Evolutionary conservation across 1,284 basidiomycete genomes (phyloP).

Genomic region (Ustilago loliicola): DNA sequence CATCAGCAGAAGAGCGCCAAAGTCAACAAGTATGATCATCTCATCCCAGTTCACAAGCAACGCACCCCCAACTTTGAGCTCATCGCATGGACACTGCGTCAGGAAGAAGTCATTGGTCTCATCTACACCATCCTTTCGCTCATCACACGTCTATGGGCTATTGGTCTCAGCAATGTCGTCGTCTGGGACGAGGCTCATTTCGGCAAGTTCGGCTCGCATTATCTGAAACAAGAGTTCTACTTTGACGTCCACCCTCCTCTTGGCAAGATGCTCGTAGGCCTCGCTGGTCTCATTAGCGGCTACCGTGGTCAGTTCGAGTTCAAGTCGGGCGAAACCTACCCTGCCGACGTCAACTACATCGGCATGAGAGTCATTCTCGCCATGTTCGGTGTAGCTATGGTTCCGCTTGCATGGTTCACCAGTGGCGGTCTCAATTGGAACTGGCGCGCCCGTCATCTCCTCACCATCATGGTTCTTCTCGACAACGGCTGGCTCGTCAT

Average conservation of each 20-base stretch:
- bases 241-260: slow-evolving; percentile 84
- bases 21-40: slow-evolving; percentile 59
- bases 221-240: slow-evolving; percentile 80
- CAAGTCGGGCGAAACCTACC: slow-evolving; percentile 90
- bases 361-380: slow-evolving; percentile 96
- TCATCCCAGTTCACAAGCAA: slow-evolving; percentile 63
- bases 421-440: slow-evolving; percentile 95
- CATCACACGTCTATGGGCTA: slow-evolving; percentile 93
- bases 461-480: slow-evolving; percentile 88
- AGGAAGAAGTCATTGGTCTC: slow-evolving; percentile 70
- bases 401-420: slow-evolving; percentile 96
- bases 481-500: slow-evolving; percentile 97
- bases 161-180: slow-evolving; percentile 87
- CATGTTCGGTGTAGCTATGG: slow-evolving; percentile 92
- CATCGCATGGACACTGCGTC: slow-evolving; percentile 32
- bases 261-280: slow-evolving; percentile 97
- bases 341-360: slow-evolving; percentile 86
- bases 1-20: slow-evolving; percentile 13
- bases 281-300: slow-evolving; percentile 89
- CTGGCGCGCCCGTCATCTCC: slow-evolving; percentile 87
- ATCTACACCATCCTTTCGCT: slow-evolving; percentile 93
- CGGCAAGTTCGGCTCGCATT: slow-evolving; percentile 79
- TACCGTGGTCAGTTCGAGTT: slow-evolving; percentile 95
- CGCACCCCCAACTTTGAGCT: slow-evolving; percentile 51
- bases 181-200: slow-evolving; percentile 88